Conservation (phyloP, 768 basidiomycete genomes). For the Trichaptum fuscoviolaceum region DNA sequence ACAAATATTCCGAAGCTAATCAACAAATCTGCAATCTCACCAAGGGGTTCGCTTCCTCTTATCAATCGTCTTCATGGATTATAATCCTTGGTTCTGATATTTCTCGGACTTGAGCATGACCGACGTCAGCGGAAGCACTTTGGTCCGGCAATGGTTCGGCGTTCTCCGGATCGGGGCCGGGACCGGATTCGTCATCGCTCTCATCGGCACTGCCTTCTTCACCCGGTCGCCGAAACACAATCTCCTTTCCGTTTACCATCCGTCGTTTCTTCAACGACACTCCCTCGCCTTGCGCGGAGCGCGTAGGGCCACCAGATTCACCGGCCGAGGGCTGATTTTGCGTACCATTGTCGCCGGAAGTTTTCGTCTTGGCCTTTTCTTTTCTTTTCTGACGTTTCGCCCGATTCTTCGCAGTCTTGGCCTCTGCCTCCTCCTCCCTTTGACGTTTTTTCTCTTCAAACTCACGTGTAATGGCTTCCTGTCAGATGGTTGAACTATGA, state of each 20-base stretch:
- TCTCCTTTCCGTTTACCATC: constrained; percentile 70
- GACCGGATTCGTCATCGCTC: constrained; percentile 18
- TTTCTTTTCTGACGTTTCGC: constrained; percentile 94
- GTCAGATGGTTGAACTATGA: constrained; percentile 5
- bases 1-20: too few relatives aligned
- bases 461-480: constrained; percentile 70
- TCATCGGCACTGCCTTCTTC: constrained; percentile 41
- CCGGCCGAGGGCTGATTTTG: not conserved
- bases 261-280: constrained; percentile 73
- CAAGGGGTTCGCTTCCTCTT: not conserved
- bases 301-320: not conserved
- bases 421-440: constrained; percentile 65
- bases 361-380: constrained; percentile 17
- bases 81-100: constrained; percentile 5
- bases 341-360: constrained; percentile 18
- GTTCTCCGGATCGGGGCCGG: not conserved
- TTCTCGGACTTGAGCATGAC: not conserved
- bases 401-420: constrained; percentile 93
- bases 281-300: constrained; percentile 12
- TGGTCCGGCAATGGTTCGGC: not conserved
- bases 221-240: constrained; percentile 51
- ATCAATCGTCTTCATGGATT: constrained; percentile 3
- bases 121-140: not conserved
- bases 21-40: not conserved
- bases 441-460: constrained; percentile 73